Evolutionary conservation across 2,329 filamentous ascomycete genomes (phyloP).

Genomic region (Neonectria neomacrospora): DNA sequence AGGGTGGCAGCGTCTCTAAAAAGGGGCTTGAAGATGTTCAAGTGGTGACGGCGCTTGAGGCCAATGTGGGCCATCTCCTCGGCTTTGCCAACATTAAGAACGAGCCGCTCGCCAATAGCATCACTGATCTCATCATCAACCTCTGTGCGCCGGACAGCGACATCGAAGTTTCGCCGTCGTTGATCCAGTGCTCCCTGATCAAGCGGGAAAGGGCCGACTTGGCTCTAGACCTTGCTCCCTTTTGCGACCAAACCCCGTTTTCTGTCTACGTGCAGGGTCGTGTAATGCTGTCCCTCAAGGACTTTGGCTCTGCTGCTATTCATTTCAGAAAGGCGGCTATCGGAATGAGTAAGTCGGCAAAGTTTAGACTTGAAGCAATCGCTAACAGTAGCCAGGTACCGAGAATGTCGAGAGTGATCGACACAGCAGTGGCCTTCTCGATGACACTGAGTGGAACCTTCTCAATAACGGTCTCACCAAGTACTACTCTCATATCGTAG

Average conservation of each 20-base stretch:
- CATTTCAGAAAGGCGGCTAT: conserved; percentile 87
- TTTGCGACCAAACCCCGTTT: conserved; percentile 68
- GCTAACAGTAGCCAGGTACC: conserved; percentile 55
- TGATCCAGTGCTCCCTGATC: conserved; percentile 71
- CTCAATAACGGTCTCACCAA: conserved; percentile 78
- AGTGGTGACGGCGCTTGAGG: conserved; percentile 68
- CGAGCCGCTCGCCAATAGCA: conserved; percentile 65
- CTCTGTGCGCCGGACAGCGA: conserved; percentile 73
- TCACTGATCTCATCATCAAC: conserved; percentile 75
- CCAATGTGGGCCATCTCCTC: conserved; percentile 71
- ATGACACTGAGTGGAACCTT: conserved; percentile 77
- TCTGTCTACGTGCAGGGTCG: conserved; percentile 87
- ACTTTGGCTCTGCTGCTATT: conserved; percentile 77
- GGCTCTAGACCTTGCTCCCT: conserved; percentile 66
- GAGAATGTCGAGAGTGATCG: conserved; percentile 59
- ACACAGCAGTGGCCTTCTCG: conserved; percentile 75
- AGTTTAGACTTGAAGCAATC: not conserved
- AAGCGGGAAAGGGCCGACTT: conserved; percentile 70
- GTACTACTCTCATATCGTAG: conserved; percentile 88
- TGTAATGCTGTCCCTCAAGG: conserved; percentile 77
- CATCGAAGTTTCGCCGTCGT: conserved; percentile 69
- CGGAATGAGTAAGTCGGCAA: conserved; percentile 75
- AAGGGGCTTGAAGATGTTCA: conserved; percentile 59
- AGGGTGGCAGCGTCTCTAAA: conserved; percentile 49
- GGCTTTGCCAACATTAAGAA: conserved; percentile 64